Evolutionary conservation across 2,329 filamentous ascomycete species (phyloP), one percentile per base, ranked within the genome.

Genomic region (Aphanocladium album): DNA sequence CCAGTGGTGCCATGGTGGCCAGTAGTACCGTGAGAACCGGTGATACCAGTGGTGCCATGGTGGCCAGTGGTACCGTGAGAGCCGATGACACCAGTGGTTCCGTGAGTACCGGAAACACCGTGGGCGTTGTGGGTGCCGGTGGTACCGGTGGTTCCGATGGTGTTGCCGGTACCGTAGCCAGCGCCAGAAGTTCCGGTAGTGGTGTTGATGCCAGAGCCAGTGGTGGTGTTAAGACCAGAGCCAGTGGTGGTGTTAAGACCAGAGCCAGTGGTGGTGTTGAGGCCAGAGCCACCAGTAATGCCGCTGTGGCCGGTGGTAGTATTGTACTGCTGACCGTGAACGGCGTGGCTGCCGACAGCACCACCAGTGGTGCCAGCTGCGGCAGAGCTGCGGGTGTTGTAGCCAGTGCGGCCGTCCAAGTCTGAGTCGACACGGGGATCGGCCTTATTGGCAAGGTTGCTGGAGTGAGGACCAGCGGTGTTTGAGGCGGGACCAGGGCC

Each of bases 351-450:
- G 14, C 80, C 70, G 37, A 70, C 64, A 52, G 68, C 69, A 25
- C 57, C 49, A 14, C 51, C 51, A 2, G 19, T 11, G 35, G 21
- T 47, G 27, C 52, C 55, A 17, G 58, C 56, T 54, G 66, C 67
- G 30, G 47, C 67, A 56, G 63, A 54, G 57, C 62, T 64, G 39
- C 58, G 61, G 23, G 62, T 63, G 25, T 62, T 49, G 60, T 60
- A 60, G 37, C 37, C 37, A 52, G 67, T 71, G 25, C 67, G 71
- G 27, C 72, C 70, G 61, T 80, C 78, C 11, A 77, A 71, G 66
- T 84, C 79, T 46, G 77, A 80, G 67, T 84, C 80, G 49, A 83
- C 72, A 17, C 80, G 73, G 25, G 81, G 81, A 65, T 84, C 82
- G 6, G 70, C 66, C 33, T 79, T 78, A 69, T 84, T 84, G 25